Base-by-base conservation (phyloP, 2,329 filamentous ascomycete genomes). In the Hypoxylon sp. region DNA sequence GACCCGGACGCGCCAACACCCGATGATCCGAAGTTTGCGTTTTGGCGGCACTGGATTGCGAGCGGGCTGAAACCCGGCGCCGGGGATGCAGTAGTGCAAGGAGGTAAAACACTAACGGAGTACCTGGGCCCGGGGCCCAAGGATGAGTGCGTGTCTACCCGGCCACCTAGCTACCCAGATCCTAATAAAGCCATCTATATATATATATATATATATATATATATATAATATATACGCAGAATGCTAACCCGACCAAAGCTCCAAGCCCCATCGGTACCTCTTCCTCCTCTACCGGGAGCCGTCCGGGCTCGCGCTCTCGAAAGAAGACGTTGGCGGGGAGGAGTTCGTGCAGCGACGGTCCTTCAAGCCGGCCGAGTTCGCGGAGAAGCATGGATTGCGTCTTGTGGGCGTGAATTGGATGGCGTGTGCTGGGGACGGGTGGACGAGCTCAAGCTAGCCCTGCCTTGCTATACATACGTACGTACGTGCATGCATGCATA, bases 1-100 rank as follows among this genome's bases (percentile, higher is more conserved):
- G 86, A 87, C 61, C 85, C 85, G 0, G 86, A 87, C 65, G 86
- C 85, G 19, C 86, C 86, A 0, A 87, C 85, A 0, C 86, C 86
- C 0, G 83, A 85, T 37, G 83, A 87, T 55, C 85, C 84, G 5
- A 86, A 84, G 71, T 87, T 85, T 72, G 83, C 84, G 0, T 87
- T 84, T 72, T 87, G 85, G 85, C 79, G 85, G 19, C 86, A 88
- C 71, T 87, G 84, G 83, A 80, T 88, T 26, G 74, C 86, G 0
- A 75, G 80, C 3, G 82, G 82, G 0, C 50, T 84, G 55, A 78
- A 78, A 61, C 79, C 82, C 0, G 70, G 69, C 10, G 64, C 11
- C 9, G 72, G 62, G 1, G 70, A 22, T 22, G 19, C 19, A 22
- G 19, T 22, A 22, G 19, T 72, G 1, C 75, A 75, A 4, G 76